These are phyloP conservation scores for Spatholobus suberectus DNA, from an alignment of 306 rosid genomes.

Conservation along the genomic window DNA sequence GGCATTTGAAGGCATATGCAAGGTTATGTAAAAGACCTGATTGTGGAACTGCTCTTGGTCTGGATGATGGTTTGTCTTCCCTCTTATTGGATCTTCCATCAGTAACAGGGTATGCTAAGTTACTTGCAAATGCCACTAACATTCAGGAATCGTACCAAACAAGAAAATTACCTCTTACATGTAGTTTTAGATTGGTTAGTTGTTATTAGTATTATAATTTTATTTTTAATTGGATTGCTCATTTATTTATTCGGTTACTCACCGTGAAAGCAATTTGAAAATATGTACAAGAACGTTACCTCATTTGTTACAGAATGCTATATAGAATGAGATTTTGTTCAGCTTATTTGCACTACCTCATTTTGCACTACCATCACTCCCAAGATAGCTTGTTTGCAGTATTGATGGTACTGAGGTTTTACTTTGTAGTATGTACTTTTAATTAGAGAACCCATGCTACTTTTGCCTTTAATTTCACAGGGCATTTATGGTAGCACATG, in stretches of 20 bases:
- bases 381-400: slow-evolving; percentile 1
- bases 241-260: neutral
- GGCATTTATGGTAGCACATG: slow-evolving; percentile 90
- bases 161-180: neutral
- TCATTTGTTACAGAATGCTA: neutral
- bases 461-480: slow-evolving; percentile 53
- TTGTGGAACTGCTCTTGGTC: slow-evolving; percentile 81
- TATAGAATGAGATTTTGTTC: neutral
- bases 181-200: slow-evolving; percentile 6
- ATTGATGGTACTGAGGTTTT: slow-evolving; percentile 29
- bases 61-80: slow-evolving; percentile 79
- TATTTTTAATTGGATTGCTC: neutral
- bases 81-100: slow-evolving; percentile 87
- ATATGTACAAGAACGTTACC: neutral
- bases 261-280: neutral
- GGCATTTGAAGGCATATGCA: slow-evolving; percentile 70
- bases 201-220: neutral
- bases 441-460: slow-evolving; percentile 28
- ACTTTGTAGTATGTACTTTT: slow-evolving; percentile 28
- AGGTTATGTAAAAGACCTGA: slow-evolving; percentile 71
- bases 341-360: neutral
- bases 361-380: neutral
- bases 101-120: slow-evolving; percentile 98
- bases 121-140: slow-evolving; percentile 55
- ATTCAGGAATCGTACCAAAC: no score